phyloP scores from a whole-genome alignment of 2,329 filamentous ascomycete genomes.

The Trichoderma breve region DNA sequence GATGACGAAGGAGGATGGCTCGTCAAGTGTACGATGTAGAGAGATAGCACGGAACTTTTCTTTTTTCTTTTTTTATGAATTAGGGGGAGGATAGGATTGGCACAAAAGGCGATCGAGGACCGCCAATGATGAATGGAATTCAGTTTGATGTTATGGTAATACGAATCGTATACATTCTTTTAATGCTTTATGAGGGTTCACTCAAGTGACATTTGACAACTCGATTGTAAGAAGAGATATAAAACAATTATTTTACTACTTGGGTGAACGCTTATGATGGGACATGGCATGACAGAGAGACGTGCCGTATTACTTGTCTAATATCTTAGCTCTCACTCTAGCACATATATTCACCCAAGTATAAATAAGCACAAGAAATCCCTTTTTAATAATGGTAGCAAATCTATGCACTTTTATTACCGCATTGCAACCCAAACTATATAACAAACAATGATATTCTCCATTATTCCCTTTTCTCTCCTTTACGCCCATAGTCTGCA shows the following conservation, averaged over 20 bases:
- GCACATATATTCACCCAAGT: background rate
- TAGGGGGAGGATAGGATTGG: background rate
- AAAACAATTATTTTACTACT: too few relatives aligned
- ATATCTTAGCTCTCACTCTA: background rate
- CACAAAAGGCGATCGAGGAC: background rate
- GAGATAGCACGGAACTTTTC: background rate
- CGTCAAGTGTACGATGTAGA: background rate
- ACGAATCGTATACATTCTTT: background rate
- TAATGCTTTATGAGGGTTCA: background rate
- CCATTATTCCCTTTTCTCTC: background rate
- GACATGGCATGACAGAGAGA: background rate
- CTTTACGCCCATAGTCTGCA: slow-evolving; percentile 79
- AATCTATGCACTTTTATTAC: slow-evolving; percentile 16
- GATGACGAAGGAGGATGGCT: background rate
- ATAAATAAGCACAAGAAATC: background rate
- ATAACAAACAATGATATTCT: background rate
- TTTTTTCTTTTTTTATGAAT: background rate
- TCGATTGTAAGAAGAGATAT: background rate
- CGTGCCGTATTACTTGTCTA: background rate
- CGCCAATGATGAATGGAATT: background rate
- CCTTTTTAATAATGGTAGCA: background rate
- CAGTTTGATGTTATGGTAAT: background rate
- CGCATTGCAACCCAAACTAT: background rate
- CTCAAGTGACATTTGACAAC: background rate
- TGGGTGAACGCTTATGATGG: too few relatives aligned